Conservation (phyloP, 2,329 filamentous ascomycete genomes). For the Cytospora piceicola region DNA sequence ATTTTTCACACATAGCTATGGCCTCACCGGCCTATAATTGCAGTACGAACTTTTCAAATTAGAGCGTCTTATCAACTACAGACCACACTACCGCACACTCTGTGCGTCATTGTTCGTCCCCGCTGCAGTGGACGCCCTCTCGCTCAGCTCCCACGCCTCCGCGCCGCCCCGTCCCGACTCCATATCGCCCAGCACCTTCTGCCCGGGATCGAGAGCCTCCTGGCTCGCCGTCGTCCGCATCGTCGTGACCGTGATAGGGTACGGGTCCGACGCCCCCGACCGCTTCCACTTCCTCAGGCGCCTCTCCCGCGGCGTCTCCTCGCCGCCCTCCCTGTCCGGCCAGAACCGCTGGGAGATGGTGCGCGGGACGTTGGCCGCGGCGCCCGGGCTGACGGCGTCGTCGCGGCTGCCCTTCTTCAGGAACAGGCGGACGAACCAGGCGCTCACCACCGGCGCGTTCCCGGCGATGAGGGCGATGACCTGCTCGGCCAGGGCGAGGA, state of each 20-base stretch:
- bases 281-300: conserved; percentile 17
- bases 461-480: conserved; percentile 35
- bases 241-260: conserved; percentile 11
- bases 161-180: conserved; percentile 8
- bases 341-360: conserved; percentile 22
- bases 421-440: conserved; percentile 29
- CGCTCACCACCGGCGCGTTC: conserved; percentile 34
- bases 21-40: neutral
- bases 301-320: conserved; percentile 11
- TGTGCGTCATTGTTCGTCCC: neutral
- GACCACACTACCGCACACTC: neutral
- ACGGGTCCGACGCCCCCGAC: conserved; percentile 12
- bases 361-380: conserved; percentile 8
- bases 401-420: neutral
- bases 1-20: neutral
- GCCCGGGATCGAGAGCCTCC: conserved; percentile 15
- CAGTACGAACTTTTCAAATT: neutral
- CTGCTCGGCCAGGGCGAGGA: conserved; percentile 35
- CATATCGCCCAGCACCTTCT: neutral
- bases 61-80: neutral
- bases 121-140: neutral
- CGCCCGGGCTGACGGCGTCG: conserved; percentile 8
- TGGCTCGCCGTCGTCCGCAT: conserved; percentile 18
- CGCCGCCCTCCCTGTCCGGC: conserved; percentile 10
- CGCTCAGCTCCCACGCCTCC: neutral